phyloP scores from a whole-genome alignment of 2,329 filamentous ascomycete species.

The Colletotrichum sidae region DNA sequence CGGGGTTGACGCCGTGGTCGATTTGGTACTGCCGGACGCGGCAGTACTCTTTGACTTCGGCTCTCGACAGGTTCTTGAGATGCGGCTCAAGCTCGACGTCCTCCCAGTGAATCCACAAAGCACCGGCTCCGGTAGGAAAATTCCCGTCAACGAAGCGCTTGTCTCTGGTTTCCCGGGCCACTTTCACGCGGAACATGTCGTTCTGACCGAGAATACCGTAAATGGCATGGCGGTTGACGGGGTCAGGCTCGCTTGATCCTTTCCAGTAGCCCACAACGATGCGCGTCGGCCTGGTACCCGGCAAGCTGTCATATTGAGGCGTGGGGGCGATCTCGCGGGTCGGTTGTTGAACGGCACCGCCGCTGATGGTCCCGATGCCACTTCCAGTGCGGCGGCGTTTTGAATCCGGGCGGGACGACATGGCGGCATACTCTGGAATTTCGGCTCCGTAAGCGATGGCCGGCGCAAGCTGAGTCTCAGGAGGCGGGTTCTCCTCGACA shows the following conservation, averaged over 20 bases:
- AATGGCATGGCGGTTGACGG: constrained; percentile 69
- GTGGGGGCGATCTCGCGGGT: constrained; percentile 10
- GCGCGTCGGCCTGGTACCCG: constrained; percentile 66
- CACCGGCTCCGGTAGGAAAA: constrained; percentile 70
- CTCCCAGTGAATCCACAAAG: constrained; percentile 72
- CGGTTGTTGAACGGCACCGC: constrained; percentile 38
- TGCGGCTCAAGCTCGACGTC: constrained; percentile 70
- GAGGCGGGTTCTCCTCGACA: constrained; percentile 55
- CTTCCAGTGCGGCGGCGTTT: constrained; percentile 62
- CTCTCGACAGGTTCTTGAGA: constrained; percentile 60
- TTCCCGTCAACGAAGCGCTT: constrained; percentile 69
- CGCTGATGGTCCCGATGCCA: constrained; percentile 48
- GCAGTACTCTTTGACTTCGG: constrained; percentile 73
- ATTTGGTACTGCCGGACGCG: constrained; percentile 70
- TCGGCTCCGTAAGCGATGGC: constrained; percentile 64
- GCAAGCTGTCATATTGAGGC: constrained; percentile 54
- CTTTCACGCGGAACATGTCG: constrained; percentile 74
- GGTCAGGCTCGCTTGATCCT: constrained; percentile 60
- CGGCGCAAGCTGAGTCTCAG: constrained; percentile 55
- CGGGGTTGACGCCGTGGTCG: constrained; percentile 62
- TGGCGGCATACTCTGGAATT: constrained; percentile 57
- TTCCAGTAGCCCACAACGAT: constrained; percentile 71
- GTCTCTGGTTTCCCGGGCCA: constrained; percentile 70
- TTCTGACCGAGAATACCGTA: constrained; percentile 72
- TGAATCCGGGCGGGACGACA: constrained; percentile 48